Percentiles rank a stretch among this genome's conserved stretches.
Evolutionary conservation across 306 rosid genomes (phyloP).

Genomic region (Psophocarpus tetragonolobus): DNA sequence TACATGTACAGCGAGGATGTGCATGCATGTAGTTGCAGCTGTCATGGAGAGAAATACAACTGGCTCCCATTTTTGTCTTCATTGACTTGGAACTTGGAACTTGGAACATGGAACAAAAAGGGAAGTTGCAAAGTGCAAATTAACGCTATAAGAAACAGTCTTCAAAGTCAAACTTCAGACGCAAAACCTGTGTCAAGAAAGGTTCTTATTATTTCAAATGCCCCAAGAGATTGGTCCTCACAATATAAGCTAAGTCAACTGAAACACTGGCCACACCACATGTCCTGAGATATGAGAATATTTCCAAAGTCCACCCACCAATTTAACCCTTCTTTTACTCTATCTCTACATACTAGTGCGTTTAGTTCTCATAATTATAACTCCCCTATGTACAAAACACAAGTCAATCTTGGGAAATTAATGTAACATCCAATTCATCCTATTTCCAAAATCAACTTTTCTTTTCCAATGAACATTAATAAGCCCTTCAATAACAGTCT

Average conservation of each 20-base stretch:
- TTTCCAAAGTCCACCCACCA: neutral
- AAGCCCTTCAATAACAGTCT: too few species aligned
- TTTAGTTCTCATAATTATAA: neutral
- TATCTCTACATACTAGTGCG: neutral
- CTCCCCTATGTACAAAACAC: neutral
- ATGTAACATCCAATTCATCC: neutral
- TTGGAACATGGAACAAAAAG: too few species aligned
- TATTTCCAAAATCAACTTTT: neutral
- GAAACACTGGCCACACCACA: neutral
- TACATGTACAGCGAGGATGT: constrained; percentile 12
- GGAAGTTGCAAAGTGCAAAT: too few species aligned
- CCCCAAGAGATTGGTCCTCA: neutral
- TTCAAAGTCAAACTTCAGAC: neutral
- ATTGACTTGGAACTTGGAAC: too few species aligned
- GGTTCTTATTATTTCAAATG: neutral
- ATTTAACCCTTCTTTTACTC: neutral
- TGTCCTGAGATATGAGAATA: neutral
- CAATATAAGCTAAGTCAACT: neutral
- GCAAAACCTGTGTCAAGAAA: neutral
- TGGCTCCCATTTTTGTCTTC: constrained; percentile 29
- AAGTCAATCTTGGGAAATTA: neutral
- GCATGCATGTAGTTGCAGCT: constrained; percentile 23
- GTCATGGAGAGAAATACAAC: constrained; percentile 41
- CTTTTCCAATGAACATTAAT: neutral
- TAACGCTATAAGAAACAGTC: neutral